Conservation (phyloP, 306 rosid species). For the Trichosanthes cucumerina region DNA sequence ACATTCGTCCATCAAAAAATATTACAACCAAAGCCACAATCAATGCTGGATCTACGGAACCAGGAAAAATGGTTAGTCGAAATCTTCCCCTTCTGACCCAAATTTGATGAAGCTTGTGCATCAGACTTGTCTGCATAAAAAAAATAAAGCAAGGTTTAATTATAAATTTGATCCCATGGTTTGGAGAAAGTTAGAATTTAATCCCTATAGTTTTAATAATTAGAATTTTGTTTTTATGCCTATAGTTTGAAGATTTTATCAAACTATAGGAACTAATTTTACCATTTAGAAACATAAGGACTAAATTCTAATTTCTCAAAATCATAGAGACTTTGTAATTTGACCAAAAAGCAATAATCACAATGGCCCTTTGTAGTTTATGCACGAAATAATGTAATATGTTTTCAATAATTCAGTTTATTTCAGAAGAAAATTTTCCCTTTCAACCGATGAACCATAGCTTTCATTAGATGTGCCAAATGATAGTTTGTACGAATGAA, state of each 20-base stretch:
- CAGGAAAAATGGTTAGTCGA: conserved; percentile 66
- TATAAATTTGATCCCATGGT: too few species aligned
- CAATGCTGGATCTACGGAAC: conserved; percentile 36
- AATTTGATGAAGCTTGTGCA: conserved; percentile 69
- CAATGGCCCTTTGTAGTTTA: not conserved
- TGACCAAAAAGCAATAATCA: not conserved
- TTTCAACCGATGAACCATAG: not conserved
- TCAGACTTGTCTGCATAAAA: conserved; percentile 69
- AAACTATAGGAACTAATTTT: too few species aligned
- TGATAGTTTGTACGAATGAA: not conserved
- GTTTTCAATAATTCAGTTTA: not conserved
- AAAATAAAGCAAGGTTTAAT: too few species aligned
- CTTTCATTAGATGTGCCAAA: not conserved
- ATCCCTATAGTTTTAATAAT: too few species aligned
- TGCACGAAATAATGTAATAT: not conserved
- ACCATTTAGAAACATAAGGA: too few species aligned
- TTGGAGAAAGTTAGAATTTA: too few species aligned
- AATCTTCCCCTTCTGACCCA: conserved; percentile 53
- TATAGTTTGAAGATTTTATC: too few species aligned
- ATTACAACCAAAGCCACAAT: conserved; percentile 55
- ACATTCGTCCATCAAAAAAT: conserved; percentile 51
- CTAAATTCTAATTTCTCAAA: too few species aligned
- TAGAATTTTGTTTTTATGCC: too few species aligned
- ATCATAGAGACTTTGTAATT: too few species aligned
- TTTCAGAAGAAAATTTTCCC: not conserved